Evolutionary conservation across 1,139 yeast species (phyloP).

Genomic region (Geotrichum histeridarum): DNA sequence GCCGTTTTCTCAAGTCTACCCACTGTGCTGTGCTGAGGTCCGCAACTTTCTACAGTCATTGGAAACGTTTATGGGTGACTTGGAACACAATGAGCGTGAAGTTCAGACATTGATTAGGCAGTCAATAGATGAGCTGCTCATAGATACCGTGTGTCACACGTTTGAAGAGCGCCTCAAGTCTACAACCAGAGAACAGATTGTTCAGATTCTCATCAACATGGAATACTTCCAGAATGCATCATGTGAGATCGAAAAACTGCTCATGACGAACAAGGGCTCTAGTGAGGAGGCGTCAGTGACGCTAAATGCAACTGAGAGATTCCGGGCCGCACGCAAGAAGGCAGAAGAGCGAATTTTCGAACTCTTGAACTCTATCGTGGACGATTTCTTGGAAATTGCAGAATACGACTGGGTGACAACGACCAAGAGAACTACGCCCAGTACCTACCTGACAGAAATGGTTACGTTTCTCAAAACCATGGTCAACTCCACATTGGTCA

Average conservation of each 20-base stretch:
- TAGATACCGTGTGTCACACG: constrained; percentile 64
- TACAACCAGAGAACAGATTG: constrained; percentile 80
- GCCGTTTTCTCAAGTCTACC: constrained; percentile 87
- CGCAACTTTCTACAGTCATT: constrained; percentile 61
- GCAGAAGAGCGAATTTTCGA: constrained; percentile 81
- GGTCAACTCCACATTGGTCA: constrained; percentile 81
- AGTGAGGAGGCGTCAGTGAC: constrained; percentile 34
- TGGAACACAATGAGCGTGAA: constrained; percentile 50
- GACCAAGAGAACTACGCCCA: constrained; percentile 54
- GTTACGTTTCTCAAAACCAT: constrained; percentile 83
- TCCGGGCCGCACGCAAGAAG: constrained; percentile 57
- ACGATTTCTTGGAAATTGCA: constrained; percentile 75
- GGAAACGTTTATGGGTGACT: constrained; percentile 56
- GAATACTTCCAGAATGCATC: constrained; percentile 71
- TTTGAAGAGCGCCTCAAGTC: constrained; percentile 58
- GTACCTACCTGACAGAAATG: constrained; percentile 72
- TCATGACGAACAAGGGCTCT: constrained; percentile 36
- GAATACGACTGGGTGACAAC: constrained; percentile 78
- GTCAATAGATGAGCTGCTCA: constrained; percentile 64
- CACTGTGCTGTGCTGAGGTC: constrained; percentile 74
- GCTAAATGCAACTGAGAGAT: constrained; percentile 51
- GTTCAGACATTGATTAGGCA: constrained; percentile 42
- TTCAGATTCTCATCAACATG: constrained; percentile 81
- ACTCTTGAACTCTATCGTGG: constrained; percentile 61
- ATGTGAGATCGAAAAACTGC: constrained; percentile 41